These are phyloP conservation scores for Nematodospora valgi DNA, from an alignment of 805 yeast species.

Conservation along the genomic window DNA sequence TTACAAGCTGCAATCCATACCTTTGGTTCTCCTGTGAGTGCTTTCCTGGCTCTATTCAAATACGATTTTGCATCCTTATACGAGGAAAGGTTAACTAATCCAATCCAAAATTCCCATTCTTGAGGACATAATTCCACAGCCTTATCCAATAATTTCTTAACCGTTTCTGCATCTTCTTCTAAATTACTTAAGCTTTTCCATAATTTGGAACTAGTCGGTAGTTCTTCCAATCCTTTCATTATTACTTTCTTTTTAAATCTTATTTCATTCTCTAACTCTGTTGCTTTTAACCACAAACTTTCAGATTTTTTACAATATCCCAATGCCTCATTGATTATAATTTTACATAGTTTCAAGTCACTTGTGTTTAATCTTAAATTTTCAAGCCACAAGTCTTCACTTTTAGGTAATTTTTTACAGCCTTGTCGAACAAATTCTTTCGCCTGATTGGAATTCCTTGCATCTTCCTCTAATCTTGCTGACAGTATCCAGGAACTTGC, in stretches of 20 bases:
- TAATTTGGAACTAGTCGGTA: constrained; percentile 55
- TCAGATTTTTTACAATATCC: constrained; percentile 52
- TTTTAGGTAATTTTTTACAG: constrained; percentile 60
- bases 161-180: constrained; percentile 53
- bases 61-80: constrained; percentile 50
- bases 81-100: constrained; percentile 45
- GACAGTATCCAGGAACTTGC: constrained; percentile 85
- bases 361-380: constrained; percentile 59
- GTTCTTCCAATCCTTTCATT: constrained; percentile 65
- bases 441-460: constrained; percentile 55
- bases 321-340: constrained; percentile 65
- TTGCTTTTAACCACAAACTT: constrained; percentile 70
- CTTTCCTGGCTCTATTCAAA: constrained; percentile 59
- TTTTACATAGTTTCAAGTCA: constrained; percentile 45
- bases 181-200: constrained; percentile 67
- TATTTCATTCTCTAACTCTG: constrained; percentile 57
- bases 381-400: constrained; percentile 81
- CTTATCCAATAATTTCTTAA: constrained; percentile 51
- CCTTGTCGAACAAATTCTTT: constrained; percentile 67
- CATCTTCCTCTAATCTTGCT: constrained; percentile 72
- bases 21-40: constrained; percentile 42
- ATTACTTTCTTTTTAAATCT: constrained; percentile 54
- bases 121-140: constrained; percentile 69
- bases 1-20: constrained; percentile 72
- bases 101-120: constrained; percentile 64